Base-by-base conservation (phyloP, 345 rosid species). In the Aethionema arabicum region DNA sequence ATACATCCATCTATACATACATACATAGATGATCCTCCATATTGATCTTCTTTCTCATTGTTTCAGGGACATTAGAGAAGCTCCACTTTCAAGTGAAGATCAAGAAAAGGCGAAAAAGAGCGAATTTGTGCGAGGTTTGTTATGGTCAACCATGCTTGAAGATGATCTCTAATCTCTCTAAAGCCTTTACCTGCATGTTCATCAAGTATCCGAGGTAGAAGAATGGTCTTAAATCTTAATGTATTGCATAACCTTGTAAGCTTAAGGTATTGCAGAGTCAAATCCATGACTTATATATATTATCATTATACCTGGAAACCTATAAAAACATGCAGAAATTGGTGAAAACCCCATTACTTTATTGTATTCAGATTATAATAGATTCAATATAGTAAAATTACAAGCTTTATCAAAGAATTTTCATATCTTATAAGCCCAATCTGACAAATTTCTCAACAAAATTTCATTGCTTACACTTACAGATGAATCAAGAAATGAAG, bases 401-500 rank as follows among this genome's bases (percentile, higher is more conserved):
- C 27, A 21, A 21, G 27, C 27, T 21, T 21, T 21, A 21, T 21
- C 27, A 21, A 21, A 21, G 27, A 21, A 21, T 21, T 21, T 2
- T 2, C 27, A 21, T 21, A n/a, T n/a, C n/a, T n/a, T n/a, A n/a
- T 65, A 5, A 29, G n/a, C 0, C 35, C 4, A 13, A 21, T 65
- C 11, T 6, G 16, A 33, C 43, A 54, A 55, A 56, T 15, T 56
- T 40, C 37, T 32, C 52, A 67, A 50, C 72, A 69, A 69, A 69
- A 69, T 21, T 61, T 77, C 75, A 84, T 39, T 59, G 76, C 67
- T 82, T 82, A 78, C 85, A 85, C 81, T 82, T 82, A 78, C 85
- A 85, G 80, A 79, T 84, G 91, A 87, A 91, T 85, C 77, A 85
- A 85, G 87, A 83, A 76, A 81, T 82, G 82, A 76, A 52, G 67